Conservation (phyloP, 2,329 filamentous ascomycete species). For the Ophiostoma sp. region DNA sequence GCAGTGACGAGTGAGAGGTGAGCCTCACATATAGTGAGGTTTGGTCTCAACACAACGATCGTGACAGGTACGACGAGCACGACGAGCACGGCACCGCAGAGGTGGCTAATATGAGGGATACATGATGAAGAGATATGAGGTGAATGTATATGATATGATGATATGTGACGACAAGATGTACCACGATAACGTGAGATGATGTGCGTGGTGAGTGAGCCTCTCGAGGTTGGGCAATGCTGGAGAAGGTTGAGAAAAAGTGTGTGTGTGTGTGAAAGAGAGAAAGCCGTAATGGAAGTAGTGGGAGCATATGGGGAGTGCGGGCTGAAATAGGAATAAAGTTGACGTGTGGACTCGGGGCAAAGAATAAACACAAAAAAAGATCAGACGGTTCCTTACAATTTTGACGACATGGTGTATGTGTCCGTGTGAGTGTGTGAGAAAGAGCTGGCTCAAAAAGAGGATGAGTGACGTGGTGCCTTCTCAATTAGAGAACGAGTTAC, state of each 20-base stretch:
- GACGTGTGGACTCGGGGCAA: not conserved
- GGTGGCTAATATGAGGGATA: not conserved
- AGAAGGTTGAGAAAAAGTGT: not conserved
- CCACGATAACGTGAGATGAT: not conserved
- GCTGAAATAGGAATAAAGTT: not conserved
- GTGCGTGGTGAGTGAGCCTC: not conserved
- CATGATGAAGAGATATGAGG: not conserved
- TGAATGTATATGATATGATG: not conserved
- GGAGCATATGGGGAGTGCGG: too few relatives aligned
- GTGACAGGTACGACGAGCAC: not conserved
- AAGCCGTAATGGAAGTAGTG: not conserved
- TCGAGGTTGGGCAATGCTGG: not conserved
- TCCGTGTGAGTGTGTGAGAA: slow-evolving; percentile 4
- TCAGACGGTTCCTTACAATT: slow-evolving; percentile 13
- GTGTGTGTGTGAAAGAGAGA: not conserved
- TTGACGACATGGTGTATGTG: slow-evolving; percentile 6
- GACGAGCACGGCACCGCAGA: not conserved
- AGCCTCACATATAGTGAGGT: not conserved
- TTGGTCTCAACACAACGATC: not conserved
- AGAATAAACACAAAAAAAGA: too few relatives aligned
- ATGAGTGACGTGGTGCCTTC: not conserved
- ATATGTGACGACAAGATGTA: too few relatives aligned
- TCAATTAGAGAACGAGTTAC: too few relatives aligned
- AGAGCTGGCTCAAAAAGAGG: not conserved
- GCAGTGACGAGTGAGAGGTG: not conserved